phyloP scores from a whole-genome alignment of 257 asterid species.

The Petunia secreta region DNA sequence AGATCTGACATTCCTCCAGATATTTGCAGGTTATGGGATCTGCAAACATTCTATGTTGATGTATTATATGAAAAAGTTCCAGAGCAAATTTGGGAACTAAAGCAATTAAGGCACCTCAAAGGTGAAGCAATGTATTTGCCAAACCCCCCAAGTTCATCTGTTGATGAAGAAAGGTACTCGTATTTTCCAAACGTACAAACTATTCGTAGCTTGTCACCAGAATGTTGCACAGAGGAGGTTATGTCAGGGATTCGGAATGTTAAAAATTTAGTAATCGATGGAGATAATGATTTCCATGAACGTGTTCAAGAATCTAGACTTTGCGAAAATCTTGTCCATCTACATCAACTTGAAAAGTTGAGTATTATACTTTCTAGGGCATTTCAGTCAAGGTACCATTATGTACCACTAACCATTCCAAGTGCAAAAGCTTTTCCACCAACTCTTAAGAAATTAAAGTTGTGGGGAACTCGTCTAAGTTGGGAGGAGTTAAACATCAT shows the following conservation, averaged over 20 bases:
- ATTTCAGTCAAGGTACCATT: neutral
- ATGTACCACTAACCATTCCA: neutral
- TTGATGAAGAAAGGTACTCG: neutral
- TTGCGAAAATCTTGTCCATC: neutral
- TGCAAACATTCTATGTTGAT: neutral
- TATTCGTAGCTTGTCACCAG: neutral
- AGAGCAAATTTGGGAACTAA: neutral
- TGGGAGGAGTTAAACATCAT: neutral
- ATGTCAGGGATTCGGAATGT: neutral
- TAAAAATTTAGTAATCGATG: neutral
- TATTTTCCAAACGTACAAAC: neutral
- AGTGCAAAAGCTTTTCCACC: constrained; percentile 33
- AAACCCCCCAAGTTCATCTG: neutral
- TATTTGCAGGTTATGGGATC: neutral
- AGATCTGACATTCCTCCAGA: neutral
- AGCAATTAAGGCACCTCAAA: constrained; percentile 22
- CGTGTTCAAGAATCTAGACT: too few relatives aligned
- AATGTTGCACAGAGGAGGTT: neutral
- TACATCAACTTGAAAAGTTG: constrained; percentile 7
- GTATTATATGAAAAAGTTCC: neutral
- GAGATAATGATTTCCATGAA: neutral
- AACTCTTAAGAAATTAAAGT: constrained; percentile 17
- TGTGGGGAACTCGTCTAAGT: neutral
- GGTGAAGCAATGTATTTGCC: neutral
- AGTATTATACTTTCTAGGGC: neutral